Conservation (phyloP, 768 basidiomycete genomes). For the Hypholoma sublateritium region DNA sequence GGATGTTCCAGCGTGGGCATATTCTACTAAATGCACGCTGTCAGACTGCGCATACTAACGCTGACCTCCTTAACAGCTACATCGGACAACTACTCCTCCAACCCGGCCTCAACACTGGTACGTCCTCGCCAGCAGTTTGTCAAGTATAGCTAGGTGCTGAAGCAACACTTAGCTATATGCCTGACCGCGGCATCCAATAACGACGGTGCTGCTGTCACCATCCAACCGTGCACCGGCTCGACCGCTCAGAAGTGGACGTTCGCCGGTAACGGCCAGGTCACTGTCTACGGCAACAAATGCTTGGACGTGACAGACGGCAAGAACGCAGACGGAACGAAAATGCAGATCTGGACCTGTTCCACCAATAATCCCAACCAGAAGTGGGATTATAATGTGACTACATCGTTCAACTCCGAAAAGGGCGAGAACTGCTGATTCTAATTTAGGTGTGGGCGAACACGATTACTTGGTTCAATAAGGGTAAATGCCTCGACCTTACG, state of each 20-base stretch:
- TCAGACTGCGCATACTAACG: not conserved
- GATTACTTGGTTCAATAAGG: conserved; percentile 46
- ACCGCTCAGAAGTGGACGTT: conserved; percentile 52
- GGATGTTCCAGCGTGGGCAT: conserved; percentile 24
- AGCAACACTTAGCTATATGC: conserved; percentile 39
- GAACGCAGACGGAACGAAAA: conserved; percentile 41
- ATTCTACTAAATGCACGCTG: not conserved
- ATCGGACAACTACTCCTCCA: conserved; percentile 43
- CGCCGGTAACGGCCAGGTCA: conserved; percentile 34
- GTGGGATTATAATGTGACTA: conserved; percentile 42
- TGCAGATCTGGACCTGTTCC: conserved; percentile 53
- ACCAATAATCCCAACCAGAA: conserved; percentile 42
- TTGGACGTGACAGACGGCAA: conserved; percentile 46
- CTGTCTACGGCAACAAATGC: conserved; percentile 47
- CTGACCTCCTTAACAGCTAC: conserved; percentile 28
- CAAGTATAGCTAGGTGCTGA: not conserved
- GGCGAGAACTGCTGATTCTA: too few relatives aligned
- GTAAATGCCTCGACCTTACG: conserved; percentile 51
- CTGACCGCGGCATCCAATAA: conserved; percentile 49
- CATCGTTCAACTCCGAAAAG: not conserved
- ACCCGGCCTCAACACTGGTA: conserved; percentile 42
- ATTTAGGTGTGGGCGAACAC: conserved; percentile 31
- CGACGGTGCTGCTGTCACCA: conserved; percentile 46
- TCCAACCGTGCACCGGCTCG: conserved; percentile 45
- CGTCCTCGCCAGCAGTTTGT: conserved; percentile 4